Conservation (phyloP, 108 stramenopile species). For the Cyclotella atomus region DNA sequence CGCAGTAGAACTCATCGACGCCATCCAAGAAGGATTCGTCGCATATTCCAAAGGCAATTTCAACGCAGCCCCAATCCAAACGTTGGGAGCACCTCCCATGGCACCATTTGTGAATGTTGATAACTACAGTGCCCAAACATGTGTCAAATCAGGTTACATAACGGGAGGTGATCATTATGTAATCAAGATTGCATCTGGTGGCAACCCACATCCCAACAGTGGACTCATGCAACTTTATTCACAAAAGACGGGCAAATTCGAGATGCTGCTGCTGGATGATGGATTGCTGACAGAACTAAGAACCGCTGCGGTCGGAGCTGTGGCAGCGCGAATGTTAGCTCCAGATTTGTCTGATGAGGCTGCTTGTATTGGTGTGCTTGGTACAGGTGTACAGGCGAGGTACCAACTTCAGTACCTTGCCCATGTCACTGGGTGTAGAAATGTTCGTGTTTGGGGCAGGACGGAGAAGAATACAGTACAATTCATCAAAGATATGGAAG, state of each 20-base stretch:
- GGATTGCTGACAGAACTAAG: constrained; percentile 74
- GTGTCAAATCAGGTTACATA: constrained; percentile 78
- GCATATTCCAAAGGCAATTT: constrained; percentile 55
- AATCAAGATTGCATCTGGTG: constrained; percentile 77
- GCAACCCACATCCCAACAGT: constrained; percentile 62
- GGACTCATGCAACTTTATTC: constrained; percentile 76
- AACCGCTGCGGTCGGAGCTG: constrained; percentile 78
- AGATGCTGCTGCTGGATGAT: constrained; percentile 67
- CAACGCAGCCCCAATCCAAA: constrained; percentile 71
- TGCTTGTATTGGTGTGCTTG: constrained; percentile 62
- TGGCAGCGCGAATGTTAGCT: constrained; percentile 58
- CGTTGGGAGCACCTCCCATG: constrained; percentile 72
- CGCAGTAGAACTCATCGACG: constrained; percentile 50
- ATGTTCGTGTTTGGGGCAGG: constrained; percentile 63
- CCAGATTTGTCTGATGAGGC: constrained; percentile 22
- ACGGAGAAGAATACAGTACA: constrained; percentile 38
- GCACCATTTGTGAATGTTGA: constrained; percentile 43
- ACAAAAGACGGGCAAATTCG: constrained; percentile 63
- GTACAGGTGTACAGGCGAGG: constrained; percentile 72
- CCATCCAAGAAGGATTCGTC: constrained; percentile 63
- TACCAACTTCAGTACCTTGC: constrained; percentile 63
- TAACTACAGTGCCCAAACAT: constrained; percentile 61
- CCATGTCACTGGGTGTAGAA: constrained; percentile 55
- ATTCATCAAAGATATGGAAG: constrained; percentile 51
- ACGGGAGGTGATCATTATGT: constrained; percentile 59